Percentiles rank a stretch among this genome's conserved stretches.
These are phyloP conservation scores for Xylariomycetidae sp. DNA, from an alignment of 2,329 filamentous ascomycete genomes.

Conservation along the genomic window DNA sequence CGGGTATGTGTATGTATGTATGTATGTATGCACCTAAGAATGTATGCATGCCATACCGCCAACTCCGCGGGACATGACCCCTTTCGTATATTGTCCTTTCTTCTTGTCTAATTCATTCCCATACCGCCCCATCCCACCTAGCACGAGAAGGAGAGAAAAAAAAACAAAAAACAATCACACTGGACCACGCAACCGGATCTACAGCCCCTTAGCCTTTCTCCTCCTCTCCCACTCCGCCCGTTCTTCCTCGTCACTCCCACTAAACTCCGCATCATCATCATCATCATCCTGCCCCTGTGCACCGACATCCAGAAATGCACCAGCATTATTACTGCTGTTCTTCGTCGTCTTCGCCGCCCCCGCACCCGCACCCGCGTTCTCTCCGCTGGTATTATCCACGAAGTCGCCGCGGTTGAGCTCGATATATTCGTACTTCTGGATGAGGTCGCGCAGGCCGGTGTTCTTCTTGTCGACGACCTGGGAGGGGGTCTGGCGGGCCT, in stretches of 20 bases:
- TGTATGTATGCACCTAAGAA: too few relatives aligned
- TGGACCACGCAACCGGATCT: constrained; percentile 7
- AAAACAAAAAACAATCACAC: not conserved
- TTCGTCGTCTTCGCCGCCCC: constrained; percentile 20
- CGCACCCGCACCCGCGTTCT: too few relatives aligned
- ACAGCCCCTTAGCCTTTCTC: constrained; percentile 27
- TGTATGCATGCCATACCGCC: too few relatives aligned
- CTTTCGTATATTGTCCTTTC: too few relatives aligned
- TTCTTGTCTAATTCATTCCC: too few relatives aligned
- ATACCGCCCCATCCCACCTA: too few relatives aligned
- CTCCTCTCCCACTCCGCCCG: constrained; percentile 56
- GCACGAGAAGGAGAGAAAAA: too few relatives aligned
- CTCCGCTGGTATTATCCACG: too few relatives aligned
- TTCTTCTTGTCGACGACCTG: constrained; percentile 74
- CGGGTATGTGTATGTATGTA: too few relatives aligned
- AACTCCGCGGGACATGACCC: too few relatives aligned
- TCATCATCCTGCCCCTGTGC: constrained; percentile 19
- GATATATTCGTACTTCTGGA: constrained; percentile 68
- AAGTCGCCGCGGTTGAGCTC: constrained; percentile 55
- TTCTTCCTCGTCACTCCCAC: constrained; percentile 61
- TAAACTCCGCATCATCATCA: constrained; percentile 57
- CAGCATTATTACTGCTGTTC: constrained; percentile 15
- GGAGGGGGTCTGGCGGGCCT: constrained; percentile 64
- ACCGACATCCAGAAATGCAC: constrained; percentile 11
- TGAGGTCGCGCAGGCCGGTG: constrained; percentile 52